Percentiles rank a stretch among this genome's conserved stretches.
Conservation (phyloP, 2,329 filamentous ascomycete genomes). For the Botryotinia convoluta region DNA sequence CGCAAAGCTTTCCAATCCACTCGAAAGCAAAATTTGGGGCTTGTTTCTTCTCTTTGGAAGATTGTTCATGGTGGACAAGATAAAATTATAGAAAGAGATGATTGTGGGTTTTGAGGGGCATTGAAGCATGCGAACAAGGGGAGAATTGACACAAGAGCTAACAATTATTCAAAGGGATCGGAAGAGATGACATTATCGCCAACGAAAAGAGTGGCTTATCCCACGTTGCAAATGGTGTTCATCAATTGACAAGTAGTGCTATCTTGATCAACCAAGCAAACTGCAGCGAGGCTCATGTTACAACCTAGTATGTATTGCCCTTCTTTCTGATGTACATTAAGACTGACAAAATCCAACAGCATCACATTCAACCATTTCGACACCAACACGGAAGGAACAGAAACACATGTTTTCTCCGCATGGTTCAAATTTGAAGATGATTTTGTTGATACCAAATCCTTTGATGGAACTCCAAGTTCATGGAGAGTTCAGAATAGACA, state of each 20-base stretch:
- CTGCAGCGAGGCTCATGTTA: neutral
- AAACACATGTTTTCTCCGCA: neutral
- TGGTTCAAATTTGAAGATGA: conserved; percentile 12
- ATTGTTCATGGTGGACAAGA: neutral
- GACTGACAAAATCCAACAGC: neutral
- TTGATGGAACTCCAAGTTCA: neutral
- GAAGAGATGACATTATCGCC: neutral
- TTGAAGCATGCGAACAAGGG: neutral
- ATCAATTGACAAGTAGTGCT: conserved; percentile 9
- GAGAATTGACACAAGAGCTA: neutral
- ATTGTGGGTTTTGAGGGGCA: too few species aligned
- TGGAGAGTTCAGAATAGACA: conserved; percentile 17
- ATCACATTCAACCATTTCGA: conserved; percentile 12
- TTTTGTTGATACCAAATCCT: conserved; percentile 7
- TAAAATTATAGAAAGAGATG: neutral
- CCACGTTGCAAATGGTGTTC: neutral
- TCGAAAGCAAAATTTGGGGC: neutral
- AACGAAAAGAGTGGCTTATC: conserved; percentile 8
- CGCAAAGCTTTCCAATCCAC: neutral
- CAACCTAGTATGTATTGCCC: conserved; percentile 11
- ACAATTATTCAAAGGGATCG: neutral
- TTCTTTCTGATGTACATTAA: neutral
- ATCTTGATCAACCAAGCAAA: conserved; percentile 10
- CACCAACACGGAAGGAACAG: neutral
- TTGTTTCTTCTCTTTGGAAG: rapidly evolving